Conservation (phyloP, 768 basidiomycete genomes). For the Pleurotus djamor region DNA sequence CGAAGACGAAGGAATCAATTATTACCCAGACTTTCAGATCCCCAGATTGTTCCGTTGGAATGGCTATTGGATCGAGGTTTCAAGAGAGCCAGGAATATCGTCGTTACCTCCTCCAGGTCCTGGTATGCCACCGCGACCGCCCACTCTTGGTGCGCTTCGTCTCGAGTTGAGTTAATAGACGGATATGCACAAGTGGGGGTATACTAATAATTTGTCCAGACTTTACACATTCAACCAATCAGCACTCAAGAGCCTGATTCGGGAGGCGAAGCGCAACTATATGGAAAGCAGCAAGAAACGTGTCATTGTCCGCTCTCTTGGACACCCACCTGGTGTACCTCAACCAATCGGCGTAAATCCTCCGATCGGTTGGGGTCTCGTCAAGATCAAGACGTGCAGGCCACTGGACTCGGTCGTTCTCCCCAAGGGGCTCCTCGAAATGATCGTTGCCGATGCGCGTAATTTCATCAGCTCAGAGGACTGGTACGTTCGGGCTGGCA, state of each 20-base stretch:
- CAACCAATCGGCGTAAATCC: too few relatives aligned
- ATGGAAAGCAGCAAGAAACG: conserved; percentile 34
- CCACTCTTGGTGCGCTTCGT: not conserved
- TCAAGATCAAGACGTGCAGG: conserved; percentile 46
- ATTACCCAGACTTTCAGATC: conserved; percentile 34
- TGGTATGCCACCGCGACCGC: not conserved
- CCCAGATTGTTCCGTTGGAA: conserved; percentile 44
- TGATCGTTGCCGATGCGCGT: conserved; percentile 44
- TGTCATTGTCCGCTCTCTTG: conserved; percentile 34
- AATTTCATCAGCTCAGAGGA: conserved; percentile 53
- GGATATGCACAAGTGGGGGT: too few relatives aligned
- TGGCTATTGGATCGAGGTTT: conserved; percentile 39
- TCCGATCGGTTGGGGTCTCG: conserved; percentile 34
- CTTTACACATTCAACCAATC: conserved; percentile 41
- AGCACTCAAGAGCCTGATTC: conserved; percentile 37
- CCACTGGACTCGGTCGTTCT: conserved; percentile 53
- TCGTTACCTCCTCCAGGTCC: not conserved
- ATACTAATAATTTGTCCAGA: too few relatives aligned
- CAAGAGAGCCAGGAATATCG: conserved; percentile 12
- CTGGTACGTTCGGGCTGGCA: conserved; percentile 57
- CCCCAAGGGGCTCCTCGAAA: conserved; percentile 40
- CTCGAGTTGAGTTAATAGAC: not conserved
- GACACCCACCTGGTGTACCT: conserved; percentile 4
- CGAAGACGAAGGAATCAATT: conserved; percentile 31
- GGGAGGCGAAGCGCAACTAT: conserved; percentile 37